These are phyloP conservation scores for Zalaria sp. DNA, from an alignment of 2,329 filamentous ascomycete genomes.

Conservation along the genomic window DNA sequence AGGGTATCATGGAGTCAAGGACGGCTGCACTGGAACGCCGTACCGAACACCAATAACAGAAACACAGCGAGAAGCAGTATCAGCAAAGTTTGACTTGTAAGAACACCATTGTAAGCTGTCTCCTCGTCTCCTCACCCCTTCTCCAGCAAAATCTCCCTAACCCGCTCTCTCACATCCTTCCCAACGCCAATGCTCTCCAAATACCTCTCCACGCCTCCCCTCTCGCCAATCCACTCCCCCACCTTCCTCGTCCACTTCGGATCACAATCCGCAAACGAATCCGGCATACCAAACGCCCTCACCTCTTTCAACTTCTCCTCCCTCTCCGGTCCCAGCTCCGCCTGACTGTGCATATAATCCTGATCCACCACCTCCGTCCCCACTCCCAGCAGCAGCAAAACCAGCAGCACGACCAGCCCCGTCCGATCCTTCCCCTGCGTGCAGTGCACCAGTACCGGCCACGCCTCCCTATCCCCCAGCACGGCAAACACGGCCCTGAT, in stretches of 20 bases:
- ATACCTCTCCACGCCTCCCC: slow-evolving; percentile 52
- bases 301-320: slow-evolving; percentile 56
- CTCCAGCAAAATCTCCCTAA: slow-evolving; percentile 3
- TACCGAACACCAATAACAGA: no score
- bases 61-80: no score
- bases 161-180: slow-evolving; percentile 15
- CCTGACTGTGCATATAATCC: slow-evolving; percentile 58
- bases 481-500: slow-evolving; percentile 40
- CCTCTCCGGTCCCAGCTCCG: slow-evolving; percentile 46
- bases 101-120: no score
- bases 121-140: no score
- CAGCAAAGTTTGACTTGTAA: no score
- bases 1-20: no score
- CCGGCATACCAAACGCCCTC: slow-evolving; percentile 51
- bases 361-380: slow-evolving; percentile 46
- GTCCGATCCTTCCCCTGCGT: slow-evolving; percentile 83
- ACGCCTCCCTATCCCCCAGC: slow-evolving; percentile 32
- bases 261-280: slow-evolving; percentile 58
- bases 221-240: slow-evolving; percentile 40
- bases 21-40: no score
- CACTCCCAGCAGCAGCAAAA: slow-evolving; percentile 49
- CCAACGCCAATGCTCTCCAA: slow-evolving; percentile 44
- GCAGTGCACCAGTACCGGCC: slow-evolving; percentile 64
- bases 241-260: slow-evolving; percentile 49
- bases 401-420: slow-evolving; percentile 55